Evolutionary conservation across 176 grass and related monocot genomes (phyloP), one percentile per base, ranked within the genome.

Genomic region (Eragrostis nindensis): DNA sequence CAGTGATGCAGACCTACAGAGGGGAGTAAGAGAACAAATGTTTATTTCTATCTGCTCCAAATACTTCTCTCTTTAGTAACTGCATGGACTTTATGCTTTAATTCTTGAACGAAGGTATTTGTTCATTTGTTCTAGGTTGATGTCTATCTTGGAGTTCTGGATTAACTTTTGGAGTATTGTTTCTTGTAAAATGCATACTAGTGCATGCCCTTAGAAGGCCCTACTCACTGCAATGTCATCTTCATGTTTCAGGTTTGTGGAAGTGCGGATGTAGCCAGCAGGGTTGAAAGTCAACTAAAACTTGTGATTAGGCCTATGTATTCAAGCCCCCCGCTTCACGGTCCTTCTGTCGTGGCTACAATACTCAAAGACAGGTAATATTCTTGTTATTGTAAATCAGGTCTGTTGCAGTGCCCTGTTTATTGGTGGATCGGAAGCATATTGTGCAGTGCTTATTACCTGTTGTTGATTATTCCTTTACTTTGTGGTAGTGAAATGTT

Each of bases 271-370:
- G 91, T 95, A 29, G 90, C 90, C 62, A 84, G 53, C 62, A 99
- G 73, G 86, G 93, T 99, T 70, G 96, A 99, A 89, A 99, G 96
- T 93, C 96, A 95, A 82, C 88, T 99, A 21, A 99, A 99, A 83
- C 96, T 99, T 90, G 96, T 99, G 80, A 93, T 95, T 84, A 95
- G 96, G 75, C 96, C 96, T 66, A 99, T 99, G 96, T 95, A 95
- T 81, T 99, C 96, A 39, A 99, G 85, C 77, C 96, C 96, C 73
- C 96, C 96, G 60, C 87, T 99, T 90, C 96, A 99, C 74, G 96
- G 96, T 74, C 87, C 97, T 55, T 96, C 93, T 52, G 93, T 99
- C 18, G 97, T 99, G 52, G 97, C 97, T 47, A 96, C 97, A 29
- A 88, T 99, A 88, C 86, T 99, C 62, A 93, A 82, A 62, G 87